These are phyloP conservation scores for Rubroshorea leprosula DNA, from an alignment of 345 rosid species.

Conservation along the genomic window DNA sequence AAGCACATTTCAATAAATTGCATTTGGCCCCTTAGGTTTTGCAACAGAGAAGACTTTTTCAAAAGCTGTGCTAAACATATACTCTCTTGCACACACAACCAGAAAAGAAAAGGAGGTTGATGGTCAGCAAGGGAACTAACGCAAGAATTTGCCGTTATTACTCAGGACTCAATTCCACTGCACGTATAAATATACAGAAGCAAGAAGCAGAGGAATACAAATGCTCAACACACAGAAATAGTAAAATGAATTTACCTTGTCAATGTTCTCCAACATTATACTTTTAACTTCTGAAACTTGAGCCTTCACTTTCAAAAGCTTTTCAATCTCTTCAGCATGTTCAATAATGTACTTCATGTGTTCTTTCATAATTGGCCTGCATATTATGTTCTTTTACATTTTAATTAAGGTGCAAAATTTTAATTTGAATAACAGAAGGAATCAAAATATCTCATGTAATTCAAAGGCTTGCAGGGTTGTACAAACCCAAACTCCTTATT, in stretches of 20 bases:
- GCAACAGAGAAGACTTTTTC: too few species aligned
- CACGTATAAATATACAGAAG: not conserved
- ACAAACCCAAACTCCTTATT: constrained; percentile 92
- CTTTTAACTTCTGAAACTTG: constrained; percentile 98
- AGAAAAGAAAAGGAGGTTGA: too few species aligned
- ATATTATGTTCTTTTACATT: constrained; percentile 9
- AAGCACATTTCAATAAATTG: too few species aligned
- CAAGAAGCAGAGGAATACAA: constrained; percentile 1
- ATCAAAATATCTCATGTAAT: not conserved
- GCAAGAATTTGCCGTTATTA: not conserved
- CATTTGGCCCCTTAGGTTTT: too few species aligned
- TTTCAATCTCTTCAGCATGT: constrained; percentile 95
- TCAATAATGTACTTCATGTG: constrained; percentile 93
- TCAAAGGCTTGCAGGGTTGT: not conserved
- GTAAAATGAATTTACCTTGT: constrained; percentile 54
- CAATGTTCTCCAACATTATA: constrained; percentile 91
- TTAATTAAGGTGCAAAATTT: constrained; percentile 5
- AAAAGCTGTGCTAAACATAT: too few species aligned
- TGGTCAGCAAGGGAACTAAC: too few species aligned
- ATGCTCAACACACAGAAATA: too few species aligned
- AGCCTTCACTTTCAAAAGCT: constrained; percentile 89
- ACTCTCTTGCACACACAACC: too few species aligned
- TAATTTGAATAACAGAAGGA: not conserved
- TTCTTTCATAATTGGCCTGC: constrained; percentile 89
- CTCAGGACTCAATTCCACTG: not conserved